phyloP scores from a whole-genome alignment of 1,284 basidiomycete genomes.

The Rhodotorula sp. region DNA sequence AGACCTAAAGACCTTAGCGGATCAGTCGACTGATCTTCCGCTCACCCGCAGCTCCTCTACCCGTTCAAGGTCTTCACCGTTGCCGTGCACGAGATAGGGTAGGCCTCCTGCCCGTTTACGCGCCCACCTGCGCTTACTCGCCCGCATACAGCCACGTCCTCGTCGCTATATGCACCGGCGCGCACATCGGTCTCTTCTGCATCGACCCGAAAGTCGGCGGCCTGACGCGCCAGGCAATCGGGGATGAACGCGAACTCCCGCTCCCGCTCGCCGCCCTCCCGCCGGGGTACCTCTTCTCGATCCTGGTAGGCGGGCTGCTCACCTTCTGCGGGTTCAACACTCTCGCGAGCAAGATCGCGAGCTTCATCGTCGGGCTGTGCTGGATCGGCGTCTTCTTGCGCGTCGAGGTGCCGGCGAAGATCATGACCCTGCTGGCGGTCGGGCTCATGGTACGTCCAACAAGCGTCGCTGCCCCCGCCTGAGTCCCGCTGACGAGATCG shows the following conservation, averaged over 20 bases:
- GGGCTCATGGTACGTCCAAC: constrained; percentile 29
- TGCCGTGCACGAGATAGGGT: constrained; percentile 44
- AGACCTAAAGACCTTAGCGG: no score
- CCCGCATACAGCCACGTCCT: constrained; percentile 25
- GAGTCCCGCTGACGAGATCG: neutral
- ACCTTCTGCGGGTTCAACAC: constrained; percentile 48
- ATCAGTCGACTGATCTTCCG: neutral
- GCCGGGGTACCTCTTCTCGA: constrained; percentile 42
- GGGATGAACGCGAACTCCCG: constrained; percentile 18
- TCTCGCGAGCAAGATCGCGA: constrained; percentile 46
- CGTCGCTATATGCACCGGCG: constrained; percentile 20
- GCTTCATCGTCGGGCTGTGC: constrained; percentile 32
- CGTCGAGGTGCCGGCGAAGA: constrained; percentile 12
- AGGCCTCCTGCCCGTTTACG: neutral
- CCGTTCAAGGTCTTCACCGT: constrained; percentile 46
- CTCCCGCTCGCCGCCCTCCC: constrained; percentile 27
- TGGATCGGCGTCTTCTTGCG: constrained; percentile 29
- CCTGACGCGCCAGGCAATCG: constrained; percentile 12
- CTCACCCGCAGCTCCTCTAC: constrained; percentile 33
- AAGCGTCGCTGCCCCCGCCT: no score
- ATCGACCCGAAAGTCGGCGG: constrained; percentile 35
- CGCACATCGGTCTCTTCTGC: constrained; percentile 19
- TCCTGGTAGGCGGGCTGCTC: constrained; percentile 43
- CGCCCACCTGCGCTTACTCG: no score
- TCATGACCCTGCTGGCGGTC: constrained; percentile 13